Percentiles rank a stretch among this genome's conserved stretches.
These are phyloP conservation scores for Eucalyptus urophylla DNA, from an alignment of 345 rosid species.

Conservation along the genomic window DNA sequence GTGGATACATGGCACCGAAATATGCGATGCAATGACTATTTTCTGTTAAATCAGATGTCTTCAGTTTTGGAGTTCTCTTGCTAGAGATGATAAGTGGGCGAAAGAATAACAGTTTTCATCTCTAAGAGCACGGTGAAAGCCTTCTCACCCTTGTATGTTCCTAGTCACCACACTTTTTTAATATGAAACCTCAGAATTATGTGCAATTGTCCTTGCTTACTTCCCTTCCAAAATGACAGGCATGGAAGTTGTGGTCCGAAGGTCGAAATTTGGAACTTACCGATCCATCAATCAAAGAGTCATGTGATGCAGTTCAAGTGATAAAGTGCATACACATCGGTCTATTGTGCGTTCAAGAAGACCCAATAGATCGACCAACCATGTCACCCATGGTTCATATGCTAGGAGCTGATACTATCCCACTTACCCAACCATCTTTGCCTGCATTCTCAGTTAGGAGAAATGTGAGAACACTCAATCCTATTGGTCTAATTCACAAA, in stretches of 20 bases:
- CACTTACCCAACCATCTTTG: neutral
- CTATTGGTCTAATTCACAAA: neutral
- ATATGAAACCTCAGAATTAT: neutral
- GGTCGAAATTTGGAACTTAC: neutral
- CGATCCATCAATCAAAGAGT: neutral
- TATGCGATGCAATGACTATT: constrained; percentile 13
- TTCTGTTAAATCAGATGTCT: constrained; percentile 14
- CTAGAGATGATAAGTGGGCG: neutral
- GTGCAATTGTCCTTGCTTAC: too few relatives aligned
- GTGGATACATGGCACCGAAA: constrained; percentile 25
- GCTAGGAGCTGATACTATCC: neutral
- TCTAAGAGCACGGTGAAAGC: neutral
- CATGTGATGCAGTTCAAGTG: neutral
- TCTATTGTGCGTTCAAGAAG: neutral
- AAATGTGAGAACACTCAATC: neutral
- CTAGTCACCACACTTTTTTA: neutral
- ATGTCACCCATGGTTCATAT: neutral
- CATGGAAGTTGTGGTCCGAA: constrained; percentile 12
- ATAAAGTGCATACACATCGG: constrained; percentile 3
- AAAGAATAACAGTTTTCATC: neutral
- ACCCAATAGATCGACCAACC: constrained; percentile 1
- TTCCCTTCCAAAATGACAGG: neutral
- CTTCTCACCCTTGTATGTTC: constrained; percentile 10
- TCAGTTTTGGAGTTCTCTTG: neutral
- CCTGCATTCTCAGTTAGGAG: neutral